These are phyloP conservation scores for Arachis hypogaea DNA, from an alignment of 306 rosid species.

Conservation along the genomic window DNA sequence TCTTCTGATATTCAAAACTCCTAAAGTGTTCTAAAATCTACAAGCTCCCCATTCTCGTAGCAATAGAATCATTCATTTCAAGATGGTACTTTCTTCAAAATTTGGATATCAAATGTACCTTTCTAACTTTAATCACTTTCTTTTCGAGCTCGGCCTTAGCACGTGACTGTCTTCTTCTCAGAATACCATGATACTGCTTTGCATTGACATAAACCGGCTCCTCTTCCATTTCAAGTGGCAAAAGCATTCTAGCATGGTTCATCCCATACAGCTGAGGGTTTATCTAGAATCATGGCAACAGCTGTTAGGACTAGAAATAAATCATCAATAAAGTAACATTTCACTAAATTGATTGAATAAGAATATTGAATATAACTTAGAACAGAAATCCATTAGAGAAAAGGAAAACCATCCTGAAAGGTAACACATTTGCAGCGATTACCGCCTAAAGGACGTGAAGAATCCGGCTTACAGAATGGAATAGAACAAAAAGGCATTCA, in stretches of 20 bases:
- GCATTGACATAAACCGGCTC: conserved; percentile 95
- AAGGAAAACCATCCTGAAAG: conserved; percentile 2
- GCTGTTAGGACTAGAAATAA: conserved; percentile 32
- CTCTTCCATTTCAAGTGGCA: conserved; percentile 88
- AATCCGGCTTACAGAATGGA: neutral
- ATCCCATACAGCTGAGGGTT: conserved; percentile 63
- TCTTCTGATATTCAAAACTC: too few relatives aligned
- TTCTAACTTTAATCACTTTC: conserved; percentile 67
- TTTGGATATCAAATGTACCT: conserved; percentile 53
- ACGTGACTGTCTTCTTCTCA: conserved; percentile 88
- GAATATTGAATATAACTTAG: neutral
- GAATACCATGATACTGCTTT: conserved; percentile 91
- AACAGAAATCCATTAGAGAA: neutral
- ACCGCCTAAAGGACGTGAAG: neutral
- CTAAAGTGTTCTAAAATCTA: too few relatives aligned
- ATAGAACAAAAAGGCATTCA: conserved; percentile 10
- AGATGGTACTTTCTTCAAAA: neutral
- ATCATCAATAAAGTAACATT: conserved; percentile 3
- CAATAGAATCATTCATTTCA: neutral
- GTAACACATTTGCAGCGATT: neutral
- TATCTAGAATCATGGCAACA: conserved; percentile 53
- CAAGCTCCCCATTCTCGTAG: too few relatives aligned
- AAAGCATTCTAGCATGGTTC: conserved; percentile 79
- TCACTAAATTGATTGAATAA: conserved; percentile 27
- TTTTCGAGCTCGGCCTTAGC: conserved; percentile 86